These are phyloP conservation scores for Salix viminalis DNA, from an alignment of 345 rosid genomes.

Conservation along the genomic window DNA sequence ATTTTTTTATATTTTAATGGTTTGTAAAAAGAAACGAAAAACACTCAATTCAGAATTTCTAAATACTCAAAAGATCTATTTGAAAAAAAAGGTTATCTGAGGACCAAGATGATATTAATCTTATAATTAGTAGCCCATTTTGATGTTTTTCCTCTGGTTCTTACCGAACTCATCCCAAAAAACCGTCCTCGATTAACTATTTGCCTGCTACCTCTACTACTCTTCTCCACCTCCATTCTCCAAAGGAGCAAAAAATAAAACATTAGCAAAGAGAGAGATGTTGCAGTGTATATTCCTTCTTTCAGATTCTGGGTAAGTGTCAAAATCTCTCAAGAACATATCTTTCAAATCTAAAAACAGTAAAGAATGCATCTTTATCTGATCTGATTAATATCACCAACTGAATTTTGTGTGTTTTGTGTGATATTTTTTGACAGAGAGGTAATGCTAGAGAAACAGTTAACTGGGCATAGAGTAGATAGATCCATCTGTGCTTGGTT, in stretches of 20 bases:
- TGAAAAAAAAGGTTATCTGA: neutral
- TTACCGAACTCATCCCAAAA: neutral
- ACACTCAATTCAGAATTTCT: neutral
- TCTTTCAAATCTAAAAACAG: conserved; percentile 3
- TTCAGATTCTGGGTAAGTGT: conserved; percentile 77
- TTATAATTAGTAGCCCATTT: neutral
- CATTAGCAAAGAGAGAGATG: conserved; percentile 34
- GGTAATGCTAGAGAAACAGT: conserved; percentile 96
- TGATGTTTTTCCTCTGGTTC: neutral
- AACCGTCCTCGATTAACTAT: neutral
- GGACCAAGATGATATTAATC: neutral
- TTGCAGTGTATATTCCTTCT: conserved; percentile 94
- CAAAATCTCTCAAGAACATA: neutral
- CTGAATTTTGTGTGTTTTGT: neutral
- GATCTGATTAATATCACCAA: neutral
- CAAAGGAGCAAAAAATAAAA: neutral
- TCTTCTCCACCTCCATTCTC: conserved; percentile 3
- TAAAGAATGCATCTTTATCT: neutral
- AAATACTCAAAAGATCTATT: neutral
- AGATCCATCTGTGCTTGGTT: conserved; percentile 93
- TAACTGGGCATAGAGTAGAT: conserved; percentile 89
- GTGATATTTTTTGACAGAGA: conserved; percentile 44
- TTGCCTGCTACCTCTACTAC: neutral
- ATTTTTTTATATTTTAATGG: too few species aligned
- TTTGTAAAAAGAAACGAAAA: neutral